phyloP scores from a whole-genome alignment of 768 basidiomycete genomes.

The Ramaria sp. region DNA sequence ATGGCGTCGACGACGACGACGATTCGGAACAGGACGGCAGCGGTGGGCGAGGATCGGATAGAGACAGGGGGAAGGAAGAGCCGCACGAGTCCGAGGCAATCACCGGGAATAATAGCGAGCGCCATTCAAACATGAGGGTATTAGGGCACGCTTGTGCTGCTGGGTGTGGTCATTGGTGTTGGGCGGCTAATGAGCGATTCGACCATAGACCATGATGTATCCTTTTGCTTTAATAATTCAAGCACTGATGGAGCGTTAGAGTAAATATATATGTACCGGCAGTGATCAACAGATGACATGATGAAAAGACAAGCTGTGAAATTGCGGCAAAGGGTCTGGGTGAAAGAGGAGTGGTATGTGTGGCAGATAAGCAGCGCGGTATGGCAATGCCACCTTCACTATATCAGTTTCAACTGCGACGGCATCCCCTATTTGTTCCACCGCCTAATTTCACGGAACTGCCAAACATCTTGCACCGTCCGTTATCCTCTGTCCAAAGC shows the following conservation, averaged over 20 bases:
- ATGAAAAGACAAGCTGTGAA: too few species aligned
- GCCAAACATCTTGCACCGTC: not conserved
- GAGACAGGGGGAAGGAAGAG: not conserved
- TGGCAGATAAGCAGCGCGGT: too few species aligned
- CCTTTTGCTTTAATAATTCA: too few species aligned
- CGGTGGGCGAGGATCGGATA: not conserved
- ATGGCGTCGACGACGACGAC: conserved; percentile 8
- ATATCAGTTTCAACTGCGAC: too few species aligned
- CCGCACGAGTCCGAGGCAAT: not conserved
- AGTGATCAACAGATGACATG: too few species aligned
- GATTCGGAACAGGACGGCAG: not conserved
- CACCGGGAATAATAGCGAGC: not conserved
- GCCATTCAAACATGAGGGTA: conserved; percentile 14
- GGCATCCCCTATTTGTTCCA: too few species aligned
- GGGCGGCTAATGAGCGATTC: conserved; percentile 30
- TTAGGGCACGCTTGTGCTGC: conserved; percentile 62
- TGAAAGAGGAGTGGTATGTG: too few species aligned
- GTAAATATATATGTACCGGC: too few species aligned
- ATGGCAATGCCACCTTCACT: too few species aligned
- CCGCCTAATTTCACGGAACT: not conserved
- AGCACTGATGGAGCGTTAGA: too few species aligned
- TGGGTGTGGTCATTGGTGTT: conserved; percentile 77
- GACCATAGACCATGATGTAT: not conserved
- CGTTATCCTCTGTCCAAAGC: not conserved
- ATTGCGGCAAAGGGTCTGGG: too few species aligned